Percentiles rank a stretch among this genome's conserved stretches.
Conservation (phyloP, 2,329 filamentous ascomycete species). For the Exophiala phaeomuriformis region DNA sequence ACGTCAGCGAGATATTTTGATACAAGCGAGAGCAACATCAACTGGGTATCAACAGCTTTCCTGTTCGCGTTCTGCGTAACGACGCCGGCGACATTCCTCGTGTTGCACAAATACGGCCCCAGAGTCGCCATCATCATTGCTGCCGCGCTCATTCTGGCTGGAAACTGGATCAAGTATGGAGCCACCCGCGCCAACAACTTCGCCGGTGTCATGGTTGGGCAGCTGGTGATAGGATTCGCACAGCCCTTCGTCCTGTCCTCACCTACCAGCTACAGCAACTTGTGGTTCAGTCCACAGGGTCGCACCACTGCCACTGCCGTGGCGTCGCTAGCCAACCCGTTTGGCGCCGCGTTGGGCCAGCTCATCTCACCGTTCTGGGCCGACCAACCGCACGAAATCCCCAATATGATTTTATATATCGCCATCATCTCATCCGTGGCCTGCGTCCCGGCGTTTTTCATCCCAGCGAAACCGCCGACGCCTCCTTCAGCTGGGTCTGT, state of each 20-base stretch:
- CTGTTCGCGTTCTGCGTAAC: conserved; percentile 73
- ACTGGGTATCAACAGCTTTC: conserved; percentile 87
- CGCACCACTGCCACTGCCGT: conserved; percentile 82
- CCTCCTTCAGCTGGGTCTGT: conserved; percentile 59
- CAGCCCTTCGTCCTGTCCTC: conserved; percentile 89
- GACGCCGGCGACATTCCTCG: conserved; percentile 68
- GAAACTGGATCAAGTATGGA: conserved; percentile 87
- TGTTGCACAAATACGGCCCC: conserved; percentile 68
- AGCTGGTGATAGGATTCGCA: conserved; percentile 79
- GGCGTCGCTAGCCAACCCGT: conserved; percentile 76
- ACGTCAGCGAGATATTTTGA: conserved; percentile 67
- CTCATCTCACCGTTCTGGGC: conserved; percentile 76
- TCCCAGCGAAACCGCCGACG: conserved; percentile 68
- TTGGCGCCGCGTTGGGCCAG: conserved; percentile 83
- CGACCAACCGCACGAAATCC: conserved; percentile 55
- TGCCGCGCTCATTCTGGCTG: conserved; percentile 65
- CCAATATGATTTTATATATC: conserved; percentile 76
- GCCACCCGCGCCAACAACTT: conserved; percentile 57
- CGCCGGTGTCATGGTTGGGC: conserved; percentile 77
- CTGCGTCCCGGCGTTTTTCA: conserved; percentile 69
- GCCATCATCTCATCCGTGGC: conserved; percentile 69
- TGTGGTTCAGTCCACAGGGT: conserved; percentile 85
- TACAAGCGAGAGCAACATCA: conserved; percentile 68
- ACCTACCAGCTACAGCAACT: conserved; percentile 81
- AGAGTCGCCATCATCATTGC: conserved; percentile 64